Base-by-base conservation (phyloP, 1,284 basidiomycete species). In the Rugosomyces carneus region DNA sequence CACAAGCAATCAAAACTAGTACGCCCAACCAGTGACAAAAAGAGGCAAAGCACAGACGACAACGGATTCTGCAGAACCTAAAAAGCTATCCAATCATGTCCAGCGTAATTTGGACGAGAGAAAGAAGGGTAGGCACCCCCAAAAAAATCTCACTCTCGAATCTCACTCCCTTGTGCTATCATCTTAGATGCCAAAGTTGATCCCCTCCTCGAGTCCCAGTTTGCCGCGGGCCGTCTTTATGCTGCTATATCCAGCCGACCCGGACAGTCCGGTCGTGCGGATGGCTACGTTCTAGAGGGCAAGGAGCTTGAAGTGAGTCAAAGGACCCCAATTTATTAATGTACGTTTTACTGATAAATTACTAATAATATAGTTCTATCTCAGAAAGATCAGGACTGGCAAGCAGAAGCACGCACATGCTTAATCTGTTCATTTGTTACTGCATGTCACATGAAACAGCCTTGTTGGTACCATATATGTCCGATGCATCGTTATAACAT, bases 271-370 rank as follows among this genome's bases (percentile, higher is more conserved):
- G 93, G 93, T 39, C 90, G 93, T 56, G 84, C 87, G 52, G 94
- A 97, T 68, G 93, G 93, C 47, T 95, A 96, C 73, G 77, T 97
- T 55, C 82, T 97, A 47, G 93, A 97, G 77, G 93, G 93, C 64
- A 92, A 92, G 73, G 93, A 97, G 69, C 83, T 96, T 50, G 93
- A 96, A 78, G 90, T 93, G 60, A 44, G 75, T 26, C 61, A 42
- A 24, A 27, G 2, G 11, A 6, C 21, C 1, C 15, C 42, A 43
- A 37, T 50, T 42, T 51, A 36, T 19, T 39, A 29, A 35, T 18
- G 11, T 45, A 47, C 45, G 42, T 11, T 18, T 44, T 23, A n/a
- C 16, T 37, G 35, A 49, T 37, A 48, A 37, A 47, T 47, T 49
- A 32, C 44, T 38, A 23, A 19, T 19, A 21, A 20, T 51, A 26